A percentile compares a stretch with the other conserved stretches of the same genome.
Conservation (phyloP, 345 rosid species). For the Excoecaria cochinchinensis region DNA sequence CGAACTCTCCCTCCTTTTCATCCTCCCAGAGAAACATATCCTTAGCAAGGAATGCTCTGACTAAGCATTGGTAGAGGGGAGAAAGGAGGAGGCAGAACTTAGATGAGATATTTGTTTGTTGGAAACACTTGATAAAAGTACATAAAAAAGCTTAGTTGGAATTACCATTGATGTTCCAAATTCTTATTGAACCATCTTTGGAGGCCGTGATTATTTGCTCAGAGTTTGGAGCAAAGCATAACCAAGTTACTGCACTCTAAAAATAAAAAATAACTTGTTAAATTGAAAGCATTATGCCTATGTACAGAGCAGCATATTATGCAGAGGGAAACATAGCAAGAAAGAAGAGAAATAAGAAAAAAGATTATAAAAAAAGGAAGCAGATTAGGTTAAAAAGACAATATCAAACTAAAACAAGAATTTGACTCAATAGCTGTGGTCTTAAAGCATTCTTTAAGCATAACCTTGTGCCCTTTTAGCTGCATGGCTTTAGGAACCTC, state of each 20-base stretch:
- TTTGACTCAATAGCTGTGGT: not conserved
- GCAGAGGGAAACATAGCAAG: not conserved
- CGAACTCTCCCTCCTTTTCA: not conserved
- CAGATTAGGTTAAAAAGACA: not conserved
- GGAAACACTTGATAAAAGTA: not conserved
- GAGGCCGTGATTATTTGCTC: slow-evolving; percentile 91
- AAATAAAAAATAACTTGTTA: slow-evolving; percentile 22
- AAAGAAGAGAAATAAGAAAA: not conserved
- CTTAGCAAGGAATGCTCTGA: not conserved
- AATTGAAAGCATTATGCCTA: slow-evolving; percentile 16
- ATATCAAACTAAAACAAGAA: not conserved
- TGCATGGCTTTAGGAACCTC: slow-evolving; percentile 87
- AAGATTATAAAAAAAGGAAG: not conserved
- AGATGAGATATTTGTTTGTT: not conserved
- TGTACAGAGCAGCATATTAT: slow-evolving; percentile 1
- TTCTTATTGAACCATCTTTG: slow-evolving; percentile 83
- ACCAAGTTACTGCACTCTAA: slow-evolving; percentile 97
- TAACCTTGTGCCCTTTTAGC: slow-evolving; percentile 62
- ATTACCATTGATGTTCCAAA: slow-evolving; percentile 95
- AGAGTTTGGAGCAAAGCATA: slow-evolving; percentile 82
- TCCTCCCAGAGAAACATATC: not conserved
- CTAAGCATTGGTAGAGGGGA: not conserved
- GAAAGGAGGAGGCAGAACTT: not conserved
- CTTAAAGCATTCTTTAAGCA: not conserved
- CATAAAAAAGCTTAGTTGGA: not conserved